Evolutionary conservation across 1,284 basidiomycete genomes (phyloP).

Genomic region (Phellopilus nigrolimitatus): DNA sequence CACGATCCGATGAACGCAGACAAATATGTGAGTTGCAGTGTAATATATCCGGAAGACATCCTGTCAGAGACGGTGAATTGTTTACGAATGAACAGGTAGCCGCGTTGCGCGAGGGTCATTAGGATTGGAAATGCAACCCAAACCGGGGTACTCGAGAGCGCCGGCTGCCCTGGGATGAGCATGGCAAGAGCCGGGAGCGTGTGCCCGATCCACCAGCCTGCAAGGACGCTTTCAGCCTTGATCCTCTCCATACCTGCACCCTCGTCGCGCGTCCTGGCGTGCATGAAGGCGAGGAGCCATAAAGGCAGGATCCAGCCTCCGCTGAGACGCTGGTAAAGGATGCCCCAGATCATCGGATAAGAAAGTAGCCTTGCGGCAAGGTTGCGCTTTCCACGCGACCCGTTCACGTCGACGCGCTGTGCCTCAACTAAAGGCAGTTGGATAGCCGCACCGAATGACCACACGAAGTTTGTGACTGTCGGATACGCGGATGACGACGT

Average conservation of each 20-base stretch:
- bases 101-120: slow-evolving; percentile 13
- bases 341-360: slow-evolving; percentile 19
- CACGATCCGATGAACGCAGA: slow-evolving; percentile 16
- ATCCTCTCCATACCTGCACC: slow-evolving; percentile 8
- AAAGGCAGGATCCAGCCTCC: slow-evolving; percentile 19
- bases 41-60: slow-evolving; percentile 7
- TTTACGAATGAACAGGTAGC: slow-evolving; percentile 11
- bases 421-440: slow-evolving; percentile 18
- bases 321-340: slow-evolving; percentile 19
- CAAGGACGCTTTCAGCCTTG: slow-evolving; percentile 18
- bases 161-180: slow-evolving; percentile 19
- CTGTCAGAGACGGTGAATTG: not conserved
- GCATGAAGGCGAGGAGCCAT: slow-evolving; percentile 19
- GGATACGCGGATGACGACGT: slow-evolving; percentile 17
- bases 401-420: slow-evolving; percentile 8
- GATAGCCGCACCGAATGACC: slow-evolving; percentile 19
- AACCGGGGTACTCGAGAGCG: slow-evolving; percentile 10
- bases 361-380: slow-evolving; percentile 1
- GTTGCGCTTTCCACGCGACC: not conserved
- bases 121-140: slow-evolving; percentile 21
- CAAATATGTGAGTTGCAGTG: slow-evolving; percentile 9
- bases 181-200: slow-evolving; percentile 18
- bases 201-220: slow-evolving; percentile 19
- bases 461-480: slow-evolving; percentile 18
- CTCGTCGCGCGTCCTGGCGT: slow-evolving; percentile 5